Percentiles rank a stretch among this genome's conserved stretches.
phyloP scores from a whole-genome alignment of 805 yeast genomes.

The Saccharomyces kudriavzevii region DNA sequence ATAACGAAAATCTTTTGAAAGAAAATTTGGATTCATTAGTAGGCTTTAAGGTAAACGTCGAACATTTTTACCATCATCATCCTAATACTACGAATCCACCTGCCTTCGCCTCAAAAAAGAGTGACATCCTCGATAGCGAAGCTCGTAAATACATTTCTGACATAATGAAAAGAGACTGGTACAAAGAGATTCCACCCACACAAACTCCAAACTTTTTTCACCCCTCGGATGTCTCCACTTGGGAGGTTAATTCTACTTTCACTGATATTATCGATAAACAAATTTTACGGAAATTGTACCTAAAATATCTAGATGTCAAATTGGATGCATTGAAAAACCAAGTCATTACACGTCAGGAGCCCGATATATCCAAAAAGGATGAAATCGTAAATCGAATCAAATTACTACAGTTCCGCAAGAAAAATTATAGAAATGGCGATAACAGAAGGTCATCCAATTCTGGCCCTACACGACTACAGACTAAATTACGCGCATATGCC shows the following conservation, averaged over 20 bases:
- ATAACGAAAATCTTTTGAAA: constrained; percentile 14
- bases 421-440: background rate
- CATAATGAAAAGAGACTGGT: constrained; percentile 26
- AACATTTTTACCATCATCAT: constrained; percentile 33
- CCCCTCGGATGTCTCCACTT: constrained; percentile 23
- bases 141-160: constrained; percentile 40
- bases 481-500: constrained; percentile 20
- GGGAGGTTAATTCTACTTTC: constrained; percentile 31
- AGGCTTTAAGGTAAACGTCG: constrained; percentile 34
- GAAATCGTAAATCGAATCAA: constrained; percentile 8
- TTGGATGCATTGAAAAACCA: constrained; percentile 20
- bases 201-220: constrained; percentile 24
- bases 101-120: constrained; percentile 13
- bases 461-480: constrained; percentile 11
- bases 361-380: constrained; percentile 5
- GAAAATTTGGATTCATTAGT: constrained; percentile 13
- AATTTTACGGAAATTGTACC: constrained; percentile 15
- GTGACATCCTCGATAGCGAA: constrained; percentile 28
- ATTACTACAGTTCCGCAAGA: constrained; percentile 2
- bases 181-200: constrained; percentile 10
- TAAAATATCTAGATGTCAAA: constrained; percentile 19
- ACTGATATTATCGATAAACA: constrained; percentile 15
- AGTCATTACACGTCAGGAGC: constrained; percentile 8
- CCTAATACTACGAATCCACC: constrained; percentile 16
- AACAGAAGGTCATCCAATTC: background rate